Evolutionary conservation across 768 basidiomycete species (phyloP), one percentile per base, ranked within the genome.

Genomic region (Sarcodon sp.): DNA sequence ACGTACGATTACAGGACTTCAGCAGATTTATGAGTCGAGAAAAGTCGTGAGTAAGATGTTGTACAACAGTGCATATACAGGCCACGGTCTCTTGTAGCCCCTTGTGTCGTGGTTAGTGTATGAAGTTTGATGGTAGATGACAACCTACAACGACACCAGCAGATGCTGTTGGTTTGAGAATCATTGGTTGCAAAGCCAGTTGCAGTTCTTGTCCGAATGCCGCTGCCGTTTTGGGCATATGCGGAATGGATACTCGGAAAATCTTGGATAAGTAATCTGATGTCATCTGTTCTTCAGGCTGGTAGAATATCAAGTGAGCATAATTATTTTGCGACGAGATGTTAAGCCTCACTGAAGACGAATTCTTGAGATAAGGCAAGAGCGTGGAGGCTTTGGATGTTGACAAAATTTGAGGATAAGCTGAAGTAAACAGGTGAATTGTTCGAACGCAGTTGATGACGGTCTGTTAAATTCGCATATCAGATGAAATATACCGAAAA

Each of bases 191-290:
- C 9, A 98, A 69, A 6, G 79, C 73, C 5, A 69, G 61, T 55
- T 94, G 91, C 13, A 99, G 70, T 46, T 93, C 88, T 35, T 80
- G 75, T 0, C 87, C 91, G 59, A 98, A 97, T 55, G 85, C 91
- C 10, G 76, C 73, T 0, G 89, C 84, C 0, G 89, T 90, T 65
- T 85, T 87, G 0, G 92, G 90, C 83, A 94, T 85, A 53, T 81
- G 74, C 2, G 89, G 88, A 33, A 97, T 81, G 2, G 82, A 82
- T 13, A 75, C 75, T 32, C 87, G 75, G 67, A 96, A 97, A 37
- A 94, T 87, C 53, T 85, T 85, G 36, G 98, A 72, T 4, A 99
- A 65, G 59, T 87, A 87, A 59, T 97, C 93, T 1, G 83, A 81
- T 4, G 84, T 85, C 0, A 74, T 69, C 53, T 90, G 76, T 52